A percentile compares a stretch with the other conserved stretches of the same genome.
phyloP scores from a whole-genome alignment of 108 stramenopile species.

The Cyclostephanos invisitatus region DNA sequence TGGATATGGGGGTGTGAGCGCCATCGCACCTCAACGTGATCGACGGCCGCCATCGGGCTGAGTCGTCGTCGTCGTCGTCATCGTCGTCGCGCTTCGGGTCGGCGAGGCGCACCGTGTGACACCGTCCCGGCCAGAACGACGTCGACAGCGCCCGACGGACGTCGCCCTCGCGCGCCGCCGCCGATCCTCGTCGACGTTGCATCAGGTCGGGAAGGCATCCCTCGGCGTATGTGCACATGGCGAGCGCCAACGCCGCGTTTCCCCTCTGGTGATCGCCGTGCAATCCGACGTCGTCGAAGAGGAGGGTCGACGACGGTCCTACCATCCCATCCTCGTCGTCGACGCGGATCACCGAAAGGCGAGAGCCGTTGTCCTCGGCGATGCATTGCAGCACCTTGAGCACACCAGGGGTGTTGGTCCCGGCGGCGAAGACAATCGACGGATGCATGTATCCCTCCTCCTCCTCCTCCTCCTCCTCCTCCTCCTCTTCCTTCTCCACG shows the following conservation, averaged over 20 bases:
- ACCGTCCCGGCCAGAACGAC: conserved; percentile 80
- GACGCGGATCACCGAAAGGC: conserved; percentile 26
- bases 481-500: neutral
- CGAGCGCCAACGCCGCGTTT: conserved; percentile 77
- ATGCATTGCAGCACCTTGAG: conserved; percentile 11
- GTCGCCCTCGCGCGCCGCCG: neutral
- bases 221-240: conserved; percentile 51
- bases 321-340: neutral
- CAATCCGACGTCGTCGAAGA: conserved; percentile 42
- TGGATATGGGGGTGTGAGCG: conserved; percentile 75
- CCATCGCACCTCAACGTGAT: conserved; percentile 66
- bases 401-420: conserved; percentile 22
- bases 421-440: conserved; percentile 21
- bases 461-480: neutral
- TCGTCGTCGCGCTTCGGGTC: neutral
- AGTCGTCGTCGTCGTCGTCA: neutral
- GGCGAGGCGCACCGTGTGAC: conserved; percentile 54
- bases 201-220: conserved; percentile 2
- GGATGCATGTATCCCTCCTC: neutral
- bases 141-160: conserved; percentile 48
- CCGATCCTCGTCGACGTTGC: neutral
- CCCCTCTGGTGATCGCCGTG: conserved; percentile 68
- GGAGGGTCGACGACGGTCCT: conserved; percentile 11
- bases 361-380: conserved; percentile 12
- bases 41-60: neutral